Base-by-base conservation (phyloP, 1,139 yeast species). In the Suhomyces wounanorum region DNA sequence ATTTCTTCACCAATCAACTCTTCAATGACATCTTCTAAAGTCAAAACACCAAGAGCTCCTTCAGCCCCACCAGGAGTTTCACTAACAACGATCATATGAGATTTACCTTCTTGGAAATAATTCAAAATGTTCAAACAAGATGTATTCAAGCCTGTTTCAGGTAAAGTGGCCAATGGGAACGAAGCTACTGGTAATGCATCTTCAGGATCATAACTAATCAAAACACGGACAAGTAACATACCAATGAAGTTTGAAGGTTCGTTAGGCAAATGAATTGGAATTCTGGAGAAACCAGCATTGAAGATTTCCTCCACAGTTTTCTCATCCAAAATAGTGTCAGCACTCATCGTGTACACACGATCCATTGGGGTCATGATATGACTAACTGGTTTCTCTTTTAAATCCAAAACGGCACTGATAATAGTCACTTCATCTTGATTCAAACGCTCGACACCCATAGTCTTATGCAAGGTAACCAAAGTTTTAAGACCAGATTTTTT, bases 1-100 rank as follows among this genome's bases (percentile, higher is more conserved):
- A 94, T 94, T 67, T 94, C 99, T 68, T 94, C 98, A 51, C 99
- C 99, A 69, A 94, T 94, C 59, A 94, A 78, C 69, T 94, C 99
- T 69, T 94, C 99, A 64, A 94, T 94, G 14, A 94, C 98, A 67
- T 94, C 99, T 69, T 94, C 99, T 55, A 94, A 76, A 1, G 99
- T 94, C 45, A 94, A 75, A 8, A 94, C 96, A 55, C 99, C 99
- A 37, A 87, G 67, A 0, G 97, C 96, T 23, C 98, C 98, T 33
- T 78, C 70, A 3, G 95, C 85, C 56, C 83, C 91, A 47, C 99
- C 99, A 0, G 98, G 98, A 45, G 78, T 75, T 54, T 84, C 87
- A 59, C 95, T 85, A 11, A 94, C 97, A 40, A 92, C 86, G 60
- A 95, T 94, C 99, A 94, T 94, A 68, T 94, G 99, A 1, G 96